Evolutionary conservation across 306 rosid species (phyloP).

Genomic region (Casuarina equisetifolia): DNA sequence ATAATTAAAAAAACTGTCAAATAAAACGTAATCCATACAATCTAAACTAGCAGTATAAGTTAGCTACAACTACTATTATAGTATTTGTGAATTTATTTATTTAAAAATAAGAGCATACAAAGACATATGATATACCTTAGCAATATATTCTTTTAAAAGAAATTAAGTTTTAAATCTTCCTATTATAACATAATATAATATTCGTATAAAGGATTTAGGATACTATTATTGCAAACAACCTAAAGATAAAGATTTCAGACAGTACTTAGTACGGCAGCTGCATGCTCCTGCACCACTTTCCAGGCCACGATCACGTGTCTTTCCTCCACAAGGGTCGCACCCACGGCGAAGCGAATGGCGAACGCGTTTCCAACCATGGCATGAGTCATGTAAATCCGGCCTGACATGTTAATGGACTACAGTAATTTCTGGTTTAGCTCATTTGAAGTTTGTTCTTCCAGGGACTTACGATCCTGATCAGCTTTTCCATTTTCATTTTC

Average conservation of each 20-base stretch:
- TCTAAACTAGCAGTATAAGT: too few relatives aligned
- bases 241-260: too few relatives aligned
- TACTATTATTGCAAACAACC: too few relatives aligned
- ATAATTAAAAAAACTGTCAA: background rate
- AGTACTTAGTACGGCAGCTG: conserved; percentile 11
- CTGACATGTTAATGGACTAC: conserved; percentile 44
- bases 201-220: too few relatives aligned
- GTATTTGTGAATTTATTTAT: too few relatives aligned
- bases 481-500: background rate
- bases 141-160: too few relatives aligned
- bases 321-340: conserved; percentile 50
- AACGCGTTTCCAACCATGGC: conserved; percentile 34
- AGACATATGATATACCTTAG: too few relatives aligned
- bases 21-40: too few relatives aligned
- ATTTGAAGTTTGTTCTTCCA: conserved; percentile 5
- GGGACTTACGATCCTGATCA: background rate
- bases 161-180: too few relatives aligned
- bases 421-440: conserved; percentile 33
- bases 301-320: conserved; percentile 36
- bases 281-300: conserved; percentile 48
- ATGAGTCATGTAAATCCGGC: conserved; percentile 48
- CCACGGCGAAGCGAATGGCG: conserved; percentile 43
- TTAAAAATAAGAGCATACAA: too few relatives aligned
- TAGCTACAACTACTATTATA: too few relatives aligned
- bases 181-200: too few relatives aligned